Evolutionary conservation across 1,284 basidiomycete genomes (phyloP).

Genomic region (Pterula multifida): DNA sequence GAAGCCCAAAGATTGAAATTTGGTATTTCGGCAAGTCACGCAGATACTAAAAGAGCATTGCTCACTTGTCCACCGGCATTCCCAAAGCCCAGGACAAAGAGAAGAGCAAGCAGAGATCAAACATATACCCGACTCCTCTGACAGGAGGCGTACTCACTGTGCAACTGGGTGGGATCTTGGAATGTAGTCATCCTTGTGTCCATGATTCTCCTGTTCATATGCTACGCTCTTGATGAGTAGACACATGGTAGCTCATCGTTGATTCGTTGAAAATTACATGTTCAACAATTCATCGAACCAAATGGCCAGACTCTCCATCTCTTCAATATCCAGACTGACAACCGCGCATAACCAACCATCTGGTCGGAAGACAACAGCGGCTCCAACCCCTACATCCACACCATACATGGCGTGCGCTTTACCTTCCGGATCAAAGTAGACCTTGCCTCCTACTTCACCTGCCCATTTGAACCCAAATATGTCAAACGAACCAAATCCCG

Average conservation of each 20-base stretch:
- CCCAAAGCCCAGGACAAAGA: constrained; percentile 38
- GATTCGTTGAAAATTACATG: background rate
- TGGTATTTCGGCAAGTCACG: constrained; percentile 49
- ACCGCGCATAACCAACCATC: constrained; percentile 16
- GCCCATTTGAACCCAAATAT: background rate
- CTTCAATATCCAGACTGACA: constrained; percentile 8
- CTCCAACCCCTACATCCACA: constrained; percentile 13
- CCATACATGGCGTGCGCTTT: constrained; percentile 16
- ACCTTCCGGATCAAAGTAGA: constrained; percentile 13
- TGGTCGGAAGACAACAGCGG: constrained; percentile 14
- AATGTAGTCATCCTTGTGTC: too few species aligned
- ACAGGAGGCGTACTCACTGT: too few species aligned
- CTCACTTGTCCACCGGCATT: constrained; percentile 69
- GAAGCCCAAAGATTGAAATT: constrained; percentile 54
- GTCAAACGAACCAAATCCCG: background rate
- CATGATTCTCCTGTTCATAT: too few species aligned
- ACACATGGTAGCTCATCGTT: too few species aligned
- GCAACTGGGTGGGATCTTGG: too few species aligned
- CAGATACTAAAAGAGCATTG: constrained; percentile 53
- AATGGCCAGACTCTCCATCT: background rate
- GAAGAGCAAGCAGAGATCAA: background rate
- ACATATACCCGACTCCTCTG: too few species aligned
- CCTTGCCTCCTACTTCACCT: constrained; percentile 8
- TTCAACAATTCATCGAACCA: background rate
- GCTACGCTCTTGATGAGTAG: too few species aligned